phyloP scores from a whole-genome alignment of 78 protist genomes.

The Mastigamoeba balamuthi region DNA sequence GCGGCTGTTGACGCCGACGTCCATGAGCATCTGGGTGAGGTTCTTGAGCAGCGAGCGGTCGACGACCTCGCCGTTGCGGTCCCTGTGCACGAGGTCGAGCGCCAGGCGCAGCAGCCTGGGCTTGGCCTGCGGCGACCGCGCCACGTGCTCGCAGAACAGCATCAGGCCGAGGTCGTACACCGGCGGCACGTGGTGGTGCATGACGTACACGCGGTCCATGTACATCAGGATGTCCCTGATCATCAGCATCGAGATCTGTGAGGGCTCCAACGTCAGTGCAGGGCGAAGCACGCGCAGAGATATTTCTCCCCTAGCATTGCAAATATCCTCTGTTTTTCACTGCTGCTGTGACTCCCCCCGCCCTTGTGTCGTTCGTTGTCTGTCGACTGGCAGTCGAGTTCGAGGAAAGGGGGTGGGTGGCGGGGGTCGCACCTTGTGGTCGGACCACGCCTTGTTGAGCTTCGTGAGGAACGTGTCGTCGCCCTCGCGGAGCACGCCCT shows the following conservation, averaged over 20 bases:
- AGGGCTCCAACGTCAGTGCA: no score
- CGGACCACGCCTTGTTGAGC: constrained; percentile 53
- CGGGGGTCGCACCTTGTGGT: constrained; percentile 63
- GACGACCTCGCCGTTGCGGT: constrained; percentile 49
- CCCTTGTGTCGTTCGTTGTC: no score
- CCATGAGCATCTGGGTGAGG: constrained; percentile 62
- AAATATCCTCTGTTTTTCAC: no score
- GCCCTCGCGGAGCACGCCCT: constrained; percentile 1
- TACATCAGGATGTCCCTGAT: constrained; percentile 87
- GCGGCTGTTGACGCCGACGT: constrained; percentile 44
- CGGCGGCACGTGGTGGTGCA: constrained; percentile 19
- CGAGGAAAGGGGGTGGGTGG: no score
- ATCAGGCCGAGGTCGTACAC: constrained; percentile 68
- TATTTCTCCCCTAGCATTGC: no score
- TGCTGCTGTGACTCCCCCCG: no score
- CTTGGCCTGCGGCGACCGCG: constrained; percentile 26
- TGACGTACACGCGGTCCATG: constrained; percentile 74
- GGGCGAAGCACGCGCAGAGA: no score
- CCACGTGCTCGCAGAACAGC: constrained; percentile 54
- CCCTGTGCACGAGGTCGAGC: constrained; percentile 49
- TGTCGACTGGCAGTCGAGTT: no score
- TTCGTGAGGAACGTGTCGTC: constrained; percentile 45
- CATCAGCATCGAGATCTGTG: constrained; percentile 76
- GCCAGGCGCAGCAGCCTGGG: constrained; percentile 22
- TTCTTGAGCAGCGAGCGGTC: constrained; percentile 24